Evolutionary conservation across 805 yeast genomes (phyloP).

Genomic region (Sugiyamaella smithiae): DNA sequence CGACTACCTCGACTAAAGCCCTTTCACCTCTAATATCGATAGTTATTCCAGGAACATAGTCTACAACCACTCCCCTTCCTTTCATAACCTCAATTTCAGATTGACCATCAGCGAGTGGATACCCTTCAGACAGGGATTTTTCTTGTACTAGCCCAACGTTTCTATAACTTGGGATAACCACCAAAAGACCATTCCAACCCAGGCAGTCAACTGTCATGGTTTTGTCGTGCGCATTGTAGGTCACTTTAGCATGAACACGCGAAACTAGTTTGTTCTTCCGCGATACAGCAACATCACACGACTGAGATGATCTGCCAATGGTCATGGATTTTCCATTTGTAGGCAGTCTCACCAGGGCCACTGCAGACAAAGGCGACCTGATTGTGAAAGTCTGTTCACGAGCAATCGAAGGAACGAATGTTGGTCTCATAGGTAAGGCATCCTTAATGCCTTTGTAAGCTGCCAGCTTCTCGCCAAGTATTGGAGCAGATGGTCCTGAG

Average conservation of each 20-base stretch:
- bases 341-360: conserved; percentile 43
- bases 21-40: conserved; percentile 71
- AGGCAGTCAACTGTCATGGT: conserved; percentile 57
- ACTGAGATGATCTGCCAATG: conserved; percentile 67
- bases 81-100: conserved; percentile 52
- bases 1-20: conserved; percentile 48
- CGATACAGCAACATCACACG: conserved; percentile 50
- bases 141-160: background rate
- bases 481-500: background rate
- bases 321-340: conserved; percentile 39
- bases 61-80: conserved; percentile 63
- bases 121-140: conserved; percentile 6
- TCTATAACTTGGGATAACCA: conserved; percentile 54
- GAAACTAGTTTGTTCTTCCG: conserved; percentile 57
- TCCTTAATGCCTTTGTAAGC: background rate
- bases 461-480: background rate
- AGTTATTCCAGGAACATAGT: conserved; percentile 57
- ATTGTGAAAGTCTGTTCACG: conserved; percentile 15
- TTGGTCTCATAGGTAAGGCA: background rate
- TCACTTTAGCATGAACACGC: conserved; percentile 58
- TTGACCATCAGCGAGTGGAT: conserved; percentile 21
- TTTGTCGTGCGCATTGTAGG: conserved; percentile 40
- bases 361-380: conserved; percentile 38
- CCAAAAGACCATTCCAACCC: conserved; percentile 78
- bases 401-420: conserved; percentile 16